phyloP scores from a whole-genome alignment of 306 rosid genomes.

The Quercus rubra region DNA sequence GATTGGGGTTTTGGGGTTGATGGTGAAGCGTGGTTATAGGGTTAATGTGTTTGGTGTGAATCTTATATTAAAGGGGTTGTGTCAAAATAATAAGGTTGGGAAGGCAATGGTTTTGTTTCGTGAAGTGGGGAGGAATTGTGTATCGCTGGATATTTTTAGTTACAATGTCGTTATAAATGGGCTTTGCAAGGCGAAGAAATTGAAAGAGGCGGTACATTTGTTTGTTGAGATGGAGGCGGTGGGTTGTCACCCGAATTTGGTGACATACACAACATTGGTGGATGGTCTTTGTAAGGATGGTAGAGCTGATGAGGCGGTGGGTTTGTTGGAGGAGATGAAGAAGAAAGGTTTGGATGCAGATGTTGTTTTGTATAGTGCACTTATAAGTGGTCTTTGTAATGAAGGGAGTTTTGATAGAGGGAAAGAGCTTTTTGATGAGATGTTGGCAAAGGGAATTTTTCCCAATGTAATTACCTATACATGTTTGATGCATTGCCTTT shows the following conservation, averaged over 20 bases:
- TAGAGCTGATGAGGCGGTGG: conserved; percentile 46
- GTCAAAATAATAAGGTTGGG: conserved; percentile 34
- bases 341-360: conserved; percentile 51
- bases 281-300: conserved; percentile 62
- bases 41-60: conserved; percentile 41
- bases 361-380: conserved; percentile 47
- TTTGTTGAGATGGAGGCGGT: conserved; percentile 53
- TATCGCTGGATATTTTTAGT: conserved; percentile 44
- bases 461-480: conserved; percentile 68
- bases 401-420: conserved; percentile 46
- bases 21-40: conserved; percentile 56
- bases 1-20: conserved; percentile 52
- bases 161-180: conserved; percentile 60
- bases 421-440: conserved; percentile 53
- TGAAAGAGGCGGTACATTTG: conserved; percentile 55
- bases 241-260: conserved; percentile 42
- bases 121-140: conserved; percentile 39
- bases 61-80: conserved; percentile 60
- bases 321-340: conserved; percentile 62
- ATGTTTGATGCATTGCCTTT: conserved; percentile 56
- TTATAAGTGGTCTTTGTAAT: conserved; percentile 54
- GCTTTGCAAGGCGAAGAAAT: conserved; percentile 56
- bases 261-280: conserved; percentile 53
- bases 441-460: conserved; percentile 52
- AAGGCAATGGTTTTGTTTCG: conserved; percentile 43